Conservation (phyloP, 1,284 basidiomycete species). For the Cryptococcus hybrid region DNA sequence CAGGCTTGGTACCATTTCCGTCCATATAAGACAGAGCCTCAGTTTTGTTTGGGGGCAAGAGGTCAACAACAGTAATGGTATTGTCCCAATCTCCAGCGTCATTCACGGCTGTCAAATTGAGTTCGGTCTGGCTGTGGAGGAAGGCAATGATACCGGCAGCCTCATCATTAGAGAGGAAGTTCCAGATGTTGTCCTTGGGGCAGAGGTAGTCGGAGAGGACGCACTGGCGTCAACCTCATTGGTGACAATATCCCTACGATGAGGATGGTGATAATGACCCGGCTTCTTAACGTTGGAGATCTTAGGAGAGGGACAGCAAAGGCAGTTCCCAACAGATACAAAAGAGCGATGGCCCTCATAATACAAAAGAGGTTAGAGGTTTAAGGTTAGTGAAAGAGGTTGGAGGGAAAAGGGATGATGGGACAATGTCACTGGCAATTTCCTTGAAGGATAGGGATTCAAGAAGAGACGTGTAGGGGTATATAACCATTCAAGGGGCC, state of each 20-base stretch:
- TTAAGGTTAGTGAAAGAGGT: background rate
- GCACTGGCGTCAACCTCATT: slow-evolving; percentile 13
- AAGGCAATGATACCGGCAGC: slow-evolving; percentile 29
- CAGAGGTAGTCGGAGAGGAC: slow-evolving; percentile 19
- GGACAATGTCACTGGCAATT: too few relatives aligned
- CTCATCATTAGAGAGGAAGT: slow-evolving; percentile 29
- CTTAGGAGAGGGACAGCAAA: slow-evolving; percentile 6
- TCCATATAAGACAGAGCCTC: slow-evolving; percentile 30
- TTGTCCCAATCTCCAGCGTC: slow-evolving; percentile 41
- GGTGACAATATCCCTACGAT: slow-evolving; percentile 3
- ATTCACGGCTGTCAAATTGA: slow-evolving; percentile 39
- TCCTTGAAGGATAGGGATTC: too few relatives aligned
- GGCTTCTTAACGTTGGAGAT: slow-evolving; percentile 10
- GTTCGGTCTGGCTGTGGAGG: slow-evolving; percentile 25
- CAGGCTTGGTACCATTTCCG: slow-evolving; percentile 18
- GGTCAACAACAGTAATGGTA: slow-evolving; percentile 33
- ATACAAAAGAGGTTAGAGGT: background rate
- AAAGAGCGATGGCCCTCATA: slow-evolving; percentile 9
- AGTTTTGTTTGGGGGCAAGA: slow-evolving; percentile 37
- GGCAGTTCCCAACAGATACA: slow-evolving; percentile 1
- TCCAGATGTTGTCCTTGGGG: slow-evolving; percentile 38
- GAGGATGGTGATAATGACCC: background rate
- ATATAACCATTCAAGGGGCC: too few relatives aligned
- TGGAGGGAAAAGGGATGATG: background rate
- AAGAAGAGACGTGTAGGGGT: too few relatives aligned